Evolutionary conservation across 164 flowering plant genomes (phyloP).

Genomic region (Magnolia kwangsiensis): DNA sequence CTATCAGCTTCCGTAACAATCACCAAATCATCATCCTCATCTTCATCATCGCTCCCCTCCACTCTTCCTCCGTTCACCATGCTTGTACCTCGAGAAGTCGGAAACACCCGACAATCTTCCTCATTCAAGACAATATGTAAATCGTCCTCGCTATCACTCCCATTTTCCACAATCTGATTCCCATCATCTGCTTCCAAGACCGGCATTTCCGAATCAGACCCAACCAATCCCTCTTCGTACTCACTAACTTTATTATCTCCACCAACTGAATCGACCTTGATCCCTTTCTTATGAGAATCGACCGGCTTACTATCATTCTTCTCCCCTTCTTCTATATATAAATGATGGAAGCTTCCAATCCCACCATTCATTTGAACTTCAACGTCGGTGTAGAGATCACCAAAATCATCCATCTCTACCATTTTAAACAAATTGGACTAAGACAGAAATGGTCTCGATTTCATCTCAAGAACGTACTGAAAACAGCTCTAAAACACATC

Average conservation of each 20-base stretch:
- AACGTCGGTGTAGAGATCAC: conserved; percentile 63
- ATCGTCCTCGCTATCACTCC: conserved; percentile 60
- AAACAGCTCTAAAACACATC: no score
- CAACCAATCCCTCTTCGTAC: neutral
- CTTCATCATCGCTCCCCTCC: conserved; percentile 21
- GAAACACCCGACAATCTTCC: conserved; percentile 27
- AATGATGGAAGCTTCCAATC: conserved; percentile 4
- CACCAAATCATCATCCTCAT: conserved; percentile 18
- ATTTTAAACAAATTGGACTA: conserved; percentile 7
- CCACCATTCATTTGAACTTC: conserved; percentile 33
- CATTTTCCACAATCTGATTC: conserved; percentile 14
- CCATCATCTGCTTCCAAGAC: conserved; percentile 7
- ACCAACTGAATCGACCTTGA: neutral
- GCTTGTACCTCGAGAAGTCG: neutral
- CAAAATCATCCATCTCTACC: conserved; percentile 55
- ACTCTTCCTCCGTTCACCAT: conserved; percentile 10
- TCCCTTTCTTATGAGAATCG: neutral
- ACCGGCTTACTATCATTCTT: neutral
- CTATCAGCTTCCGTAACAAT: conserved; percentile 14
- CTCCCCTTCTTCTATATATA: conserved; percentile 2
- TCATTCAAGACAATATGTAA: conserved; percentile 48
- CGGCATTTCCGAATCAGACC: neutral
- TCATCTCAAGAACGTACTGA: neutral
- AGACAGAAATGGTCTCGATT: neutral
- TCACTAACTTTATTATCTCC: neutral